Evolutionary conservation across 441 rosid genomes (phyloP).

Genomic region (Corymbia calophylla): DNA sequence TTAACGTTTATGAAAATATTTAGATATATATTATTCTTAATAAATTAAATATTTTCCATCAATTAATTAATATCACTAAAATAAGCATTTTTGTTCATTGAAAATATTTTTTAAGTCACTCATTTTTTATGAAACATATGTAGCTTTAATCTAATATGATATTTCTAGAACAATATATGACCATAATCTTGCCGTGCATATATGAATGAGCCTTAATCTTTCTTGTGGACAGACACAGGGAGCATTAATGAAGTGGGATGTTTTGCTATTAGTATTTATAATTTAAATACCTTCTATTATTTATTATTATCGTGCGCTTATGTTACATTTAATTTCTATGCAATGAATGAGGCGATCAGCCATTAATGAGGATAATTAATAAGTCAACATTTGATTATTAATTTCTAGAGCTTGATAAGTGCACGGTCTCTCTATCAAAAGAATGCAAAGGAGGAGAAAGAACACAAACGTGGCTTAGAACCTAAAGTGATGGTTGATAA

Average conservation of each 20-base stretch:
- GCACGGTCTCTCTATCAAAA: not conserved
- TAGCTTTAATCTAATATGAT: too few relatives aligned
- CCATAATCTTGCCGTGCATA: not conserved
- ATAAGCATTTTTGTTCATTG: rapidly evolving
- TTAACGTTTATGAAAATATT: too few relatives aligned
- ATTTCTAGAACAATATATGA: not conserved
- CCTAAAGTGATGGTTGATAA: not conserved
- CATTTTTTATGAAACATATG: rapidly evolving
- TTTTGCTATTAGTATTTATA: not conserved
- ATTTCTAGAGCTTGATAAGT: not conserved
- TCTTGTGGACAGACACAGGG: rapidly evolving
- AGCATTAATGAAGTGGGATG: not conserved
- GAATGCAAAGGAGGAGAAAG: not conserved
- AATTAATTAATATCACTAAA: too few relatives aligned
- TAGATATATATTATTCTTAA: rapidly evolving
- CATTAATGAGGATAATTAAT: not conserved
- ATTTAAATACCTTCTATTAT: not conserved
- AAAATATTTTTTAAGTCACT: too few relatives aligned
- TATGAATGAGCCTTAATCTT: not conserved
- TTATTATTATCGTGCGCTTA: too few relatives aligned
- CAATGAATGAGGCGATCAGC: not conserved
- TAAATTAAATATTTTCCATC: too few relatives aligned
- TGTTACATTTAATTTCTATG: not conserved
- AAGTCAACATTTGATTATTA: not conserved
- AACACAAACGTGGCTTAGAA: not conserved